Evolutionary conservation across 2,329 filamentous ascomycete species (phyloP), one percentile per base, ranked within the genome.

Genomic region (Penicillium vulpinum): DNA sequence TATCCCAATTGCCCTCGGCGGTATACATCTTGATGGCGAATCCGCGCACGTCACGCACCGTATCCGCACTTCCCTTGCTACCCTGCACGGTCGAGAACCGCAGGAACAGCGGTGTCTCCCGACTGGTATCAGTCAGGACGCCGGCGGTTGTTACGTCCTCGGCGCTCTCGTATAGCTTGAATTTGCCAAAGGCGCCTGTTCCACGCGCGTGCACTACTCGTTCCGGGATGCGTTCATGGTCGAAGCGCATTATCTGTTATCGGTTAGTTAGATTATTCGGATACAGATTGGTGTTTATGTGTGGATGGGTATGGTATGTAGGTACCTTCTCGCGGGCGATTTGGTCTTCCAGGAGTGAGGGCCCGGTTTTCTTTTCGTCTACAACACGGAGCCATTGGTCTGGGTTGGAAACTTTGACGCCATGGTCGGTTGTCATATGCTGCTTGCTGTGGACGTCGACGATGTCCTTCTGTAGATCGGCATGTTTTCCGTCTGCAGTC

Each of bases 11-110:
- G 4, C 89, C 89, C 66, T 92, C 89, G 0, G 88, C 77, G 0
- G 89, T 92, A 69, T 92, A 92, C 67, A 90, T 86, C 73, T 90
- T 91, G 60, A 90, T 75, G 0, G 90, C 89, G 61, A 93, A 94
- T 1, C 90, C 90, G 36, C 89, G 85, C 2, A 92, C 88, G 77
- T 94, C 90, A n/a, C 90, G 84, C 1, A 92, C 90, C 0, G 89
- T 92, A 69, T 94, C 90, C 6, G 89, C 88, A 50, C 87, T 90
- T 13, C 90, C 90, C 33, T 86, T 82, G 68, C 85, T 90, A 7
- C 88, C 89, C 2, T 90, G 80, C 0, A 91, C 90, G 0, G 90
- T 93, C 0, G 89, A 93, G 72, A 94, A 92, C 0, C 90, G 86
- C 16, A 89, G 67, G 67, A 91, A 90, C 1, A 90, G 78, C 0